These are phyloP conservation scores for Mucor indicus DNA, from an alignment of 371 early-diverging fungal genomes.

Conservation along the genomic window DNA sequence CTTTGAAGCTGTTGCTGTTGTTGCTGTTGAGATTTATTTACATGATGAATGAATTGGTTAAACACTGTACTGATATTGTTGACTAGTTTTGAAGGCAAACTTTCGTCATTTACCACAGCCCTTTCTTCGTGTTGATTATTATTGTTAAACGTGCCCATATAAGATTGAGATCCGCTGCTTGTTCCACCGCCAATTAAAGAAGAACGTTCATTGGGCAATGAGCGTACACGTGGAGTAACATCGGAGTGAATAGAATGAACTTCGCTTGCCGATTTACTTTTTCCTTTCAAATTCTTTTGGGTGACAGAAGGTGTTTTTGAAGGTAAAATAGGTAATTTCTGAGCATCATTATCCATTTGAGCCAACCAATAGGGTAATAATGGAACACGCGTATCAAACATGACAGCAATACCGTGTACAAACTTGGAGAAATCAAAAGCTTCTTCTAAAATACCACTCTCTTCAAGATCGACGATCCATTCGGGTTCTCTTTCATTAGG, in stretches of 20 bases:
- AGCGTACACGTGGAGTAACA: not conserved
- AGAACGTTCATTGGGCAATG: slow-evolving; percentile 1
- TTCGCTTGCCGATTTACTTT: not conserved
- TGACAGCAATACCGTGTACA: slow-evolving; percentile 94
- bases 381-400: slow-evolving; percentile 85
- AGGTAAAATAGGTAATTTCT: slow-evolving; percentile 32
- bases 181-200: not conserved
- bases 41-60: not conserved
- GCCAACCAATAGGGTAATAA: slow-evolving; percentile 98
- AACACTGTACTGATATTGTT: not conserved
- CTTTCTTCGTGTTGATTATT: not conserved
- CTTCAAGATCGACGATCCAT: slow-evolving; percentile 94
- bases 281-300: no score
- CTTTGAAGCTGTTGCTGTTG: not conserved
- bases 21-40: not conserved
- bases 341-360: slow-evolving; percentile 92
- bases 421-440: slow-evolving; percentile 99
- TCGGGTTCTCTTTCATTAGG: slow-evolving; percentile 86
- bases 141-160: slow-evolving; percentile 3
- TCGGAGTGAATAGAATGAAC: not conserved
- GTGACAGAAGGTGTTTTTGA: slow-evolving; percentile 8
- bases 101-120: not conserved
- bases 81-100: not conserved
- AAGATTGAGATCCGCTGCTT: not conserved
- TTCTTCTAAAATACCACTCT: slow-evolving; percentile 90